Conservation (phyloP, 805 yeast genomes). For the Candida montana region DNA sequence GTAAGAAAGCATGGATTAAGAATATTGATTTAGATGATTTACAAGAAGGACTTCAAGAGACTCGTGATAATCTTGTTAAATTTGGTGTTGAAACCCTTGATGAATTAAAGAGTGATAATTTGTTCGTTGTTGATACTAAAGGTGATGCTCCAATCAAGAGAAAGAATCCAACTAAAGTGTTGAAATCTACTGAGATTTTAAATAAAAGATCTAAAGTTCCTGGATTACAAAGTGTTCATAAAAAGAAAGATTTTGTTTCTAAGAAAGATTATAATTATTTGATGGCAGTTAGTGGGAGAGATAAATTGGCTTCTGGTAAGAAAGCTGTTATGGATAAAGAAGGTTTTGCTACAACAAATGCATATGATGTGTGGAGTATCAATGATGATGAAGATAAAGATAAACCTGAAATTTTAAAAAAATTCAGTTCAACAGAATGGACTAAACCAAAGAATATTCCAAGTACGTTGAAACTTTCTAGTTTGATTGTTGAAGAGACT, state of each 20-base stretch:
- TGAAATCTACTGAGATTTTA: constrained; percentile 44
- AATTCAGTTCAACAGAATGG: constrained; percentile 38
- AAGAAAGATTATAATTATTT: constrained; percentile 58
- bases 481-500: constrained; percentile 48
- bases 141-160: constrained; percentile 45
- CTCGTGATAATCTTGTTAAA: constrained; percentile 54
- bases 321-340: constrained; percentile 55
- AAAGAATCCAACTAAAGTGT: constrained; percentile 32
- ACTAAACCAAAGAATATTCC: constrained; percentile 53
- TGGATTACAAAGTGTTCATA: constrained; percentile 39
- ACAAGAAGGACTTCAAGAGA: constrained; percentile 61
- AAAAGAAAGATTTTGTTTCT: constrained; percentile 44
- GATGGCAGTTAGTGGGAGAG: constrained; percentile 71
- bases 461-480: constrained; percentile 44
- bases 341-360: constrained; percentile 50
- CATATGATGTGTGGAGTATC: constrained; percentile 69
- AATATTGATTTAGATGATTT: constrained; percentile 84
- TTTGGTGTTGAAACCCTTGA: constrained; percentile 43
- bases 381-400: constrained; percentile 18
- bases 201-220: constrained; percentile 74
- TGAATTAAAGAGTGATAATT: constrained; percentile 35
- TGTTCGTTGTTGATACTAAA: constrained; percentile 63
- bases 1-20: constrained; percentile 89
- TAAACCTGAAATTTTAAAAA: constrained; percentile 36
- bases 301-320: constrained; percentile 46